phyloP scores from a whole-genome alignment of 306 rosid species.

The Dryas alaskensis region DNA sequence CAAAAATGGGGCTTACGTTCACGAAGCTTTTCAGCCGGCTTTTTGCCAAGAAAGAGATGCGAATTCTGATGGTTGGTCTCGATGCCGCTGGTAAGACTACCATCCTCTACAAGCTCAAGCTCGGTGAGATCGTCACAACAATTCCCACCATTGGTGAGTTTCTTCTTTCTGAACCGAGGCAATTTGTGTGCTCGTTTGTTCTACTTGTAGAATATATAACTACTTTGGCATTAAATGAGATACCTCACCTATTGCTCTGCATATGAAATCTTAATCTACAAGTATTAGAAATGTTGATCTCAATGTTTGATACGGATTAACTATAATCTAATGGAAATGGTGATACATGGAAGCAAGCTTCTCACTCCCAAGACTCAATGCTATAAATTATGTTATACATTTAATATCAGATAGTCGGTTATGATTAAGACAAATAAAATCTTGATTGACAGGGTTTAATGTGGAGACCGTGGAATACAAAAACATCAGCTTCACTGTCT shows the following conservation, averaged over 20 bases:
- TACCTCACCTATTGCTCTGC: not conserved
- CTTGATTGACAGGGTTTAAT: constrained; percentile 69
- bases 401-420: not conserved
- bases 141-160: constrained; percentile 96
- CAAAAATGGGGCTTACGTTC: constrained; percentile 94
- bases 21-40: constrained; percentile 98
- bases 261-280: not conserved
- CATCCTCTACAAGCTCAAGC: constrained; percentile 99
- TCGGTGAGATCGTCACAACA: constrained; percentile 98
- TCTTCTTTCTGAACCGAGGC: not conserved
- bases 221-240: no score
- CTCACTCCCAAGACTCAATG: no score
- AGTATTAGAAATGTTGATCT: not conserved
- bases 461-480: constrained; percentile 99
- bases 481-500: constrained; percentile 98
- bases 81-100: constrained; percentile 99
- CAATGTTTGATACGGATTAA: not conserved
- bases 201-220: not conserved
- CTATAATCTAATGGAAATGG: constrained; percentile 9
- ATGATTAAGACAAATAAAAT: not conserved
- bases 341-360: no score
- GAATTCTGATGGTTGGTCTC: constrained; percentile 99
- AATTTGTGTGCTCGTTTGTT: constrained; percentile 3
- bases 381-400: not conserved
- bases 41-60: constrained; percentile 98